phyloP scores from a whole-genome alignment of 306 rosid species.

The Vigna nakashimae region DNA sequence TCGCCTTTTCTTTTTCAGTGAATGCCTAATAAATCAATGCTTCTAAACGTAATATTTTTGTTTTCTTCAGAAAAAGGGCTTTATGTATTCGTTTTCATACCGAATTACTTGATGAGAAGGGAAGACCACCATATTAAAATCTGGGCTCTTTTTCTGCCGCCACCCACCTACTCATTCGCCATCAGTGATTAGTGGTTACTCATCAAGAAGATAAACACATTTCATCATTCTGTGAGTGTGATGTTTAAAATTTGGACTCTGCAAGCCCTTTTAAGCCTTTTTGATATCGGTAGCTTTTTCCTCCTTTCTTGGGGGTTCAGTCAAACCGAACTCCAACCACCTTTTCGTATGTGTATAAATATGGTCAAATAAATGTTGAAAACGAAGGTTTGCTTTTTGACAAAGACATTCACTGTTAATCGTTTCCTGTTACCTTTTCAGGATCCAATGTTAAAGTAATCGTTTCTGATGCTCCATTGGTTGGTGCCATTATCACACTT shows the following conservation, averaged over 20 bases:
- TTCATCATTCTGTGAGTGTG: slow-evolving; percentile 5
- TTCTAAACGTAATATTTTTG: background rate
- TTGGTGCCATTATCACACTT: slow-evolving; percentile 30
- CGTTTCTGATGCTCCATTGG: background rate
- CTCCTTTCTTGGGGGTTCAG: slow-evolving; percentile 41
- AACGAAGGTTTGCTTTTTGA: slow-evolving; percentile 49
- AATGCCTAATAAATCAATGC: background rate
- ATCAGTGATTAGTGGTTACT: slow-evolving; percentile 4
- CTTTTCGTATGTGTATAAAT: slow-evolving; percentile 41
- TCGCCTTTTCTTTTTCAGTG: background rate
- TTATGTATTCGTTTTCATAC: slow-evolving; percentile 14
- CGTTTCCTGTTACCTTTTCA: slow-evolving; percentile 7
- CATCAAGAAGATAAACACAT: slow-evolving; percentile 18
- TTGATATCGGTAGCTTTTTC: slow-evolving; percentile 23
- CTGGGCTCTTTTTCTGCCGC: slow-evolving; percentile 50
- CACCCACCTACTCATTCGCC: slow-evolving; percentile 59
- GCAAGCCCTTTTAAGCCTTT: slow-evolving; percentile 3
- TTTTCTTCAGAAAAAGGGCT: background rate
- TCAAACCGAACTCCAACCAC: slow-evolving; percentile 68
- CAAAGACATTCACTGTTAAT: slow-evolving; percentile 33
- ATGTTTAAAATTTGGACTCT: slow-evolving; percentile 39
- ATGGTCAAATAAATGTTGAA: slow-evolving; percentile 67
- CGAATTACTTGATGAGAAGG: slow-evolving; percentile 39
- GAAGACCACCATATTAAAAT: slow-evolving; percentile 43
- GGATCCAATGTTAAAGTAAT: slow-evolving; percentile 50